Evolutionary conservation across 2,329 filamentous ascomycete species (phyloP), one percentile per base, ranked within the genome.

Genomic region (Leptographium flavum): DNA sequence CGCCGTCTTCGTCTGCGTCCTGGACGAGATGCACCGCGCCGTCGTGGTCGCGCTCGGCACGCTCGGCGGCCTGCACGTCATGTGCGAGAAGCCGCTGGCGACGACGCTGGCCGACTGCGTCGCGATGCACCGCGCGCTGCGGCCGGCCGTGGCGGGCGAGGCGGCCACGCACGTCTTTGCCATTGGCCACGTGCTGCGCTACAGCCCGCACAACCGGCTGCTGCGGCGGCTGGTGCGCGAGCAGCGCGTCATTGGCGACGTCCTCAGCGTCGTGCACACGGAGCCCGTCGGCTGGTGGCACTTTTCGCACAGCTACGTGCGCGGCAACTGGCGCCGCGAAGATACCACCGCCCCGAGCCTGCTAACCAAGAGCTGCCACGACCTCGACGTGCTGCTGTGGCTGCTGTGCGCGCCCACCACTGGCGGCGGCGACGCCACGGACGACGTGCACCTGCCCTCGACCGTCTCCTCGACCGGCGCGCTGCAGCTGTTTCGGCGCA

Each of bases 271-370:
- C 33, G 84, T 93, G 51, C 92, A 96, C 62, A 92, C 86, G 0
- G 92, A 96, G 60, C 92, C 92, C 0, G 81, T 98, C 0, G 92
- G 92, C 1, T 94, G 83, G 80, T 96, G 87, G 86, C 92, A 96
- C 60, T 96, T 93, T 59, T 72, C 83, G 0, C 88, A 94, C 60
- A 87, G 81, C 36, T 94, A 90, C 55, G 90, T 96, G 31, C 76
- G 85, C 39, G 92, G 92, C 15, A 95, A 96, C 63, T 96, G 92
- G 92, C 77, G 90, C 6, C 85, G 84, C 50, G 79, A 86, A 52
- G 81, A 77, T 1, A 81, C 67, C 5, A 80, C 74, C n/a, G 88
- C 74, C 22, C 90, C 81, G 7, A 90, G 84, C 1, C 70, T 98
- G 2, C 71, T 98, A 27, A 94, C 90, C 3, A 98, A 96, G 63